Percentiles rank a stretch among this genome's conserved stretches.
Conservation (phyloP, 2,329 filamentous ascomycete species). For the Alternaria sp. region DNA sequence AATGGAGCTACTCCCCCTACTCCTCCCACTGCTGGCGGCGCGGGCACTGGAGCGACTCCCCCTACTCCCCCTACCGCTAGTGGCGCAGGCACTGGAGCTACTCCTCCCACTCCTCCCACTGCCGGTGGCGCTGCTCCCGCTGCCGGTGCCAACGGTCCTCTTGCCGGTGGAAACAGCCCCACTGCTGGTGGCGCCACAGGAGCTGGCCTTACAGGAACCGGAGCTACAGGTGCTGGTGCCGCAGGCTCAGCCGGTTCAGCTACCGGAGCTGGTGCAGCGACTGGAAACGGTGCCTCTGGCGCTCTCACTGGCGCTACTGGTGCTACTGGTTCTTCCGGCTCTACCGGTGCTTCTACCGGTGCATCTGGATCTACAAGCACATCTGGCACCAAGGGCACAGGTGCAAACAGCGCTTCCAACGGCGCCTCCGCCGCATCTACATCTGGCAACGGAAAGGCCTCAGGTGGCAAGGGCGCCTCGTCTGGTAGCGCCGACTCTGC, state of each 20-base stretch:
- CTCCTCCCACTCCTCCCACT: background rate
- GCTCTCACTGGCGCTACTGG: background rate
- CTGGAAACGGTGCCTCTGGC: background rate
- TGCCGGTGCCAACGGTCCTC: background rate
- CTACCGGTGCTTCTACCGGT: background rate
- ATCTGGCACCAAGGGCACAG: background rate
- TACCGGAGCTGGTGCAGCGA: background rate
- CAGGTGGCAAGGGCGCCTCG: background rate
- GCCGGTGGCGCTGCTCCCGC: background rate
- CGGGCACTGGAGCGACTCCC: background rate
- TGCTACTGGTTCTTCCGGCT: background rate
- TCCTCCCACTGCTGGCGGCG: background rate
- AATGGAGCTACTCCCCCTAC: background rate
- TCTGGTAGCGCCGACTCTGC: conserved; percentile 17
- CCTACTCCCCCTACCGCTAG: background rate
- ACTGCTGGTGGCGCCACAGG: background rate
- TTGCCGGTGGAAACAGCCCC: background rate
- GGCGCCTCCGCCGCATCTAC: background rate
- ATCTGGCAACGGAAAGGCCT: background rate
- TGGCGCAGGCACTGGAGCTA: background rate
- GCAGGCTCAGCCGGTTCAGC: background rate
- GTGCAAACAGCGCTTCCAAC: background rate
- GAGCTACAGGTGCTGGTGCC: background rate
- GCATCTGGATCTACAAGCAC: background rate
- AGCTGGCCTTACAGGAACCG: background rate